phyloP scores from a whole-genome alignment of 495 filamentous ascomycete genomes.

The Elasticomyces elasticus region DNA sequence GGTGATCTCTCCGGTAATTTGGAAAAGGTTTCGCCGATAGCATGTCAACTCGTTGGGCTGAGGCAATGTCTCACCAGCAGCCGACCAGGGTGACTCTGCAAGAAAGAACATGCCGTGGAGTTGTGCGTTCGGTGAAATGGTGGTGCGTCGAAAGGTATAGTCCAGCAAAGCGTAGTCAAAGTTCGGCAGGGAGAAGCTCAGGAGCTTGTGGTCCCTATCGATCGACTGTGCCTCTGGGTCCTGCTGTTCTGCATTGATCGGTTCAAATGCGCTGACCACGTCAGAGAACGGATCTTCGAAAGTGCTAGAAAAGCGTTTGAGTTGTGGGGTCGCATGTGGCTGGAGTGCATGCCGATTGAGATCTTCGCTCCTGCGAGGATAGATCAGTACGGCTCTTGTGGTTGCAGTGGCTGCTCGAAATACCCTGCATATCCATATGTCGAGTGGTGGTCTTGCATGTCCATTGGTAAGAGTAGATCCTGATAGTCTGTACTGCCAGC shows the following conservation, averaged over 20 bases:
- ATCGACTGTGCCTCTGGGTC: slow-evolving; percentile 31
- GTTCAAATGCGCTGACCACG: slow-evolving; percentile 33
- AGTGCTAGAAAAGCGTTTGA: slow-evolving; percentile 32
- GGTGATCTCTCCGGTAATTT: slow-evolving; percentile 74
- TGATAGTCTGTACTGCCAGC: slow-evolving; percentile 5
- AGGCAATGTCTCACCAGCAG: slow-evolving; percentile 51
- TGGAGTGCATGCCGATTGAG: slow-evolving; percentile 21
- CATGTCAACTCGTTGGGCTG: slow-evolving; percentile 78
- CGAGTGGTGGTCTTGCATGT: slow-evolving; percentile 44
- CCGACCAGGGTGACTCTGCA: slow-evolving; percentile 68
- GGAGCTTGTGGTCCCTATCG: slow-evolving; percentile 67
- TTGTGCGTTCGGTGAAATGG: slow-evolving; percentile 64
- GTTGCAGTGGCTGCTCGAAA: neutral
- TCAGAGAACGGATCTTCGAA: slow-evolving; percentile 38
- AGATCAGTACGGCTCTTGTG: neutral
- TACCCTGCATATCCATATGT: slow-evolving; percentile 55
- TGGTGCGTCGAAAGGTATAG: slow-evolving; percentile 50
- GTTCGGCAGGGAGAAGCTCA: slow-evolving; percentile 65
- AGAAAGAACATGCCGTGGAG: slow-evolving; percentile 94
- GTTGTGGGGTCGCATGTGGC: slow-evolving; percentile 22
- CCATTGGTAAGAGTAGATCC: slow-evolving; percentile 41
- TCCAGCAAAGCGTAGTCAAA: slow-evolving; percentile 62
- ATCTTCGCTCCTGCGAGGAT: slow-evolving; percentile 19
- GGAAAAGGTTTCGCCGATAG: slow-evolving; percentile 83
- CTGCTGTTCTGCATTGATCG: slow-evolving; percentile 25